Conservation (phyloP, 805 yeast species). For the Candida sithepensis region DNA sequence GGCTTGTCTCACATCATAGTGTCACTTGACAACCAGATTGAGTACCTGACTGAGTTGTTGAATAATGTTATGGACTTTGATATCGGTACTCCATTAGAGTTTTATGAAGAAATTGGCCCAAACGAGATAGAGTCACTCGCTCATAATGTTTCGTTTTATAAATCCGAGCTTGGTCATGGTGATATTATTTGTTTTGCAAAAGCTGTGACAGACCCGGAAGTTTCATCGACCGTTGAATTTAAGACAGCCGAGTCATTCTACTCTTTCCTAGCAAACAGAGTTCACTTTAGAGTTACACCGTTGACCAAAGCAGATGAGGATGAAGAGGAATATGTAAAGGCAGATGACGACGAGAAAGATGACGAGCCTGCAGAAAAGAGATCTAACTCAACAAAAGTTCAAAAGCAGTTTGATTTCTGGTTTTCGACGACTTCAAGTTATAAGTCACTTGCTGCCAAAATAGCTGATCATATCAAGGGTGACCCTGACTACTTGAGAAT, state of each 20-base stretch:
- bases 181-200: conserved; percentile 50
- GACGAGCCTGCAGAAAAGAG: conserved; percentile 6
- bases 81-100: conserved; percentile 31
- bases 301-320: conserved; percentile 37
- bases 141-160: conserved; percentile 41
- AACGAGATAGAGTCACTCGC: conserved; percentile 45
- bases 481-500: conserved; percentile 64
- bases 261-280: conserved; percentile 53
- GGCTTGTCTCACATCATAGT: conserved; percentile 65
- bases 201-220: conserved; percentile 9
- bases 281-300: conserved; percentile 53
- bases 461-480: conserved; percentile 51
- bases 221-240: conserved; percentile 16
- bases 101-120: conserved; percentile 62
- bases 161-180: conserved; percentile 61
- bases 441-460: conserved; percentile 54
- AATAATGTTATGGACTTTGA: conserved; percentile 39
- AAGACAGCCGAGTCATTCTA: conserved; percentile 45
- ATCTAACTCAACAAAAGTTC: conserved; percentile 10
- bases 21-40: conserved; percentile 42
- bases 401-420: conserved; percentile 55
- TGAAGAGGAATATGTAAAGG: conserved; percentile 47
- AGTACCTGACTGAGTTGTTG: conserved; percentile 38
- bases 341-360: conserved; percentile 17
- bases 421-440: conserved; percentile 58